Evolutionary conservation across 1,284 basidiomycete genomes (phyloP).

Genomic region (Ustilago bromivora): DNA sequence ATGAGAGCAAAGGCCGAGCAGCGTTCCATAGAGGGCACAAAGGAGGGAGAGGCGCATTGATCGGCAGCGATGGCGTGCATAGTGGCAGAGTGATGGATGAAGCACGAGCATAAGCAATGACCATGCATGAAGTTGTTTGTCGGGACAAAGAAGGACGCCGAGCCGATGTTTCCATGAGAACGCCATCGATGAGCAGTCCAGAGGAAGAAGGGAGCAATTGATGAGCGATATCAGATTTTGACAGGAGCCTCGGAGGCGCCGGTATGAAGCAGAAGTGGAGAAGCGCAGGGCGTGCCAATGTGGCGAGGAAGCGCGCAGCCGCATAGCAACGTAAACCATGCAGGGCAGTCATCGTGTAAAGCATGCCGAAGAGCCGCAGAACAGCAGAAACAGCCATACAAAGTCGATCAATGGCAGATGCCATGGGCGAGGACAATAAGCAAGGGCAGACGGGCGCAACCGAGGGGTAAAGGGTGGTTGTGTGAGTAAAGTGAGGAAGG

Average conservation of each 20-base stretch:
- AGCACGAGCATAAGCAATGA: constrained; percentile 17
- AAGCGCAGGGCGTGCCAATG: constrained; percentile 30
- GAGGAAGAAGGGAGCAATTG: constrained; percentile 13
- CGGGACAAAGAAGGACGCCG: constrained; percentile 13
- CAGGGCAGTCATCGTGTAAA: neutral
- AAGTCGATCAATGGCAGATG: neutral
- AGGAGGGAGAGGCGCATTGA: constrained; percentile 19
- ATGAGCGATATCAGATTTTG: constrained; percentile 38
- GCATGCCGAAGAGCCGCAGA: neutral
- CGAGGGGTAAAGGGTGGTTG: neutral
- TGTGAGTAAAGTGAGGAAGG: neutral
- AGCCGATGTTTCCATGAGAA: constrained; percentile 14
- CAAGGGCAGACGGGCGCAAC: neutral
- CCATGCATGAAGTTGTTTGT: constrained; percentile 38
- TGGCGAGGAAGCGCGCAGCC: constrained; percentile 19
- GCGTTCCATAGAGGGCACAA: constrained; percentile 24
- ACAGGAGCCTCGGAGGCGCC: constrained; percentile 23
- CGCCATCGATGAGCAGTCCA: neutral
- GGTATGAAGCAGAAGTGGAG: neutral
- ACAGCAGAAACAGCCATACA: constrained; percentile 1
- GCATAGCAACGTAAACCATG: neutral
- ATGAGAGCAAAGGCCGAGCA: constrained; percentile 1
- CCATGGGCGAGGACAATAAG: neutral
- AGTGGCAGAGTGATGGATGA: constrained; percentile 15
- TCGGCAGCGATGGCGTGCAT: constrained; percentile 37